Conservation (phyloP, 257 asterid genomes). For the Petrea volubilis region DNA sequence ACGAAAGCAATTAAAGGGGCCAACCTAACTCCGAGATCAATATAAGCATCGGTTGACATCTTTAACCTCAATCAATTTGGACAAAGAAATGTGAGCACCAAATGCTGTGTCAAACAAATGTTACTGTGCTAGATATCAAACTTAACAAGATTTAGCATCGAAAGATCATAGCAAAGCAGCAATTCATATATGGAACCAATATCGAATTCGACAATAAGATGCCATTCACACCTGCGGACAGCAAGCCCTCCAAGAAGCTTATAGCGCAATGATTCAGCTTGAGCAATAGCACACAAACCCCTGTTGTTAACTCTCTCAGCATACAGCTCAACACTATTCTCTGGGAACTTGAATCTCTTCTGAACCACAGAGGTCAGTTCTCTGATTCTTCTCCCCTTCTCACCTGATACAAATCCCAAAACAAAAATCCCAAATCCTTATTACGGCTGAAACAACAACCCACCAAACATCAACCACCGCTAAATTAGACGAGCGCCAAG, state of each 20-base stretch:
- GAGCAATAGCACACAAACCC: conserved; percentile 23
- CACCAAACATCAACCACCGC: neutral
- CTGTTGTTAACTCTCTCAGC: conserved; percentile 25
- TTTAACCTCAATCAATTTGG: neutral
- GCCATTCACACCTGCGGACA: neutral
- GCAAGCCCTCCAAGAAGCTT: conserved; percentile 25
- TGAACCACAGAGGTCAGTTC: conserved; percentile 23
- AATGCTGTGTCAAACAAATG: neutral
- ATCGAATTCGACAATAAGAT: neutral
- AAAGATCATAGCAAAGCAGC: neutral
- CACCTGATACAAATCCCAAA: neutral
- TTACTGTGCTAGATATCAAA: neutral
- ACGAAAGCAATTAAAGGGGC: neutral
- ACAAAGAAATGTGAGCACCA: neutral
- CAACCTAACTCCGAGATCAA: neutral
- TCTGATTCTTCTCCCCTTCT: conserved; percentile 25
- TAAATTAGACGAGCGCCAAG: neutral
- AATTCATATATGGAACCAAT: neutral
- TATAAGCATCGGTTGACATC: neutral
- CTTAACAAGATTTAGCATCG: neutral
- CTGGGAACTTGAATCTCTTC: conserved; percentile 26
- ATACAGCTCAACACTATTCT: conserved; percentile 22
- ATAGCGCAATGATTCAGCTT: conserved; percentile 20
- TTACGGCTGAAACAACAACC: neutral
- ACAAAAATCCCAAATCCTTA: too few relatives aligned